phyloP scores from a whole-genome alignment of 2,329 filamentous ascomycete species.

The Clonostachys rosea region DNA sequence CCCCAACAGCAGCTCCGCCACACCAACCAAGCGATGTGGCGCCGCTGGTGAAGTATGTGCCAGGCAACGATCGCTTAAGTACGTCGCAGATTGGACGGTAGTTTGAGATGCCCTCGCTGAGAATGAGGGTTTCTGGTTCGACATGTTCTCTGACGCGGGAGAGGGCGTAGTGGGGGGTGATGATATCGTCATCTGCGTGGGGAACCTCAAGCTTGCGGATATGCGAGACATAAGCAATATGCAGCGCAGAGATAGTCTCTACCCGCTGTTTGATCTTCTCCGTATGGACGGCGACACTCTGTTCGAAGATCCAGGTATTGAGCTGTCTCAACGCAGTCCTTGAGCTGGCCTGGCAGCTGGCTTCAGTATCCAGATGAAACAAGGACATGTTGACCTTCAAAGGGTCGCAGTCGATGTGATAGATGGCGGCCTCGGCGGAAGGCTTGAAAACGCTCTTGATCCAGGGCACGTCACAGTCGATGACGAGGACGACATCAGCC shows the following conservation, averaged over 20 bases:
- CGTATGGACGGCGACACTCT: slow-evolving; percentile 47
- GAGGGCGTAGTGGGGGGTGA: slow-evolving; percentile 20
- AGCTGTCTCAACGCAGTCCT: slow-evolving; percentile 44
- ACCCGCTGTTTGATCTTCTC: slow-evolving; percentile 53
- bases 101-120: slow-evolving; percentile 71
- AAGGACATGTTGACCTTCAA: slow-evolving; percentile 70
- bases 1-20: slow-evolving; percentile 68
- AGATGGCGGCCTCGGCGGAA: slow-evolving; percentile 44
- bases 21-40: slow-evolving; percentile 75
- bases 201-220: slow-evolving; percentile 39
- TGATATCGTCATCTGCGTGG: slow-evolving; percentile 46
- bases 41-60: slow-evolving; percentile 73
- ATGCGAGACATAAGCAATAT: too few species aligned
- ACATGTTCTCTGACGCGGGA: slow-evolving; percentile 9
- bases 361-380: slow-evolving; percentile 63
- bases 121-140: slow-evolving; percentile 56
- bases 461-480: slow-evolving; percentile 93
- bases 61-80: slow-evolving; percentile 59
- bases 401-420: slow-evolving; percentile 62
- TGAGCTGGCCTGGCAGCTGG: slow-evolving; percentile 63
- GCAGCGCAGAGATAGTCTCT: slow-evolving; percentile 45
- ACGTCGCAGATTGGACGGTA: slow-evolving; percentile 64
- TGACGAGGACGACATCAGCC: slow-evolving; percentile 78
- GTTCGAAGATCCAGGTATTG: slow-evolving; percentile 28
- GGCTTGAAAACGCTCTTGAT: slow-evolving; percentile 71